Evolutionary conservation across 1,284 basidiomycete genomes (phyloP), one percentile per base, ranked within the genome.

Genomic region (Pseudomicrostroma phylloplanum): DNA sequence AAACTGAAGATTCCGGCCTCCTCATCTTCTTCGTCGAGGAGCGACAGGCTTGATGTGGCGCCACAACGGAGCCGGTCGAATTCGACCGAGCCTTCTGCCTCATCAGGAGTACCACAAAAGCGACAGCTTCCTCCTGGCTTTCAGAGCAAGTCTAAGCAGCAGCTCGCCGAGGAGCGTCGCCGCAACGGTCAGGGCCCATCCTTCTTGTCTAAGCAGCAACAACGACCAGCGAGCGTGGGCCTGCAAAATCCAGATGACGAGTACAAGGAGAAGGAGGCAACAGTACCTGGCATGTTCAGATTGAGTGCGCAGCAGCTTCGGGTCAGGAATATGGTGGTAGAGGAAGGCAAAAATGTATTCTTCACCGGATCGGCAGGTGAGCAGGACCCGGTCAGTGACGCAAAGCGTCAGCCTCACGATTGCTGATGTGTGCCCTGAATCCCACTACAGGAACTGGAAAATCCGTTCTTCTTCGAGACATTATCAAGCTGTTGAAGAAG

Each of bases 381-480:
- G 64, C 30, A 21, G 8, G 30, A 17, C 21, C 15, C 9, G 9
- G 26, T 12, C 25, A n/a, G n/a, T 4, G 21, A 8, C n/a, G 58
- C 56, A 12, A 46, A 59, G 36, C 13, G 7, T 36, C 4, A 36
- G 4, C 23, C 30, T 54, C 4, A 36, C 3, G 30, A 36, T 36
- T 36, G 30, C 30, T 36, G 42, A 17, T 15, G 41, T 36, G 19
- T 46, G 53, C n/a, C n/a, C 41, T 43, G 19, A 54, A 25, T 6
- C 21, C 23, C 26, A 23, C 25, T 6, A 12, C 65, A 90, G 92
- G 92, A 60, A 96, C 92, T 8, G 92, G 93, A 58, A 97, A 96
- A 81, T 96, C 92, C 0, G 90, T 96, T 7, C 82, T 96, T 1
- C 83, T 97, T n/a, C 85, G 90, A 4, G 89, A 91, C 75, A 92